Base-by-base conservation (phyloP, 768 basidiomycete genomes). In the Mycena venus region DNA sequence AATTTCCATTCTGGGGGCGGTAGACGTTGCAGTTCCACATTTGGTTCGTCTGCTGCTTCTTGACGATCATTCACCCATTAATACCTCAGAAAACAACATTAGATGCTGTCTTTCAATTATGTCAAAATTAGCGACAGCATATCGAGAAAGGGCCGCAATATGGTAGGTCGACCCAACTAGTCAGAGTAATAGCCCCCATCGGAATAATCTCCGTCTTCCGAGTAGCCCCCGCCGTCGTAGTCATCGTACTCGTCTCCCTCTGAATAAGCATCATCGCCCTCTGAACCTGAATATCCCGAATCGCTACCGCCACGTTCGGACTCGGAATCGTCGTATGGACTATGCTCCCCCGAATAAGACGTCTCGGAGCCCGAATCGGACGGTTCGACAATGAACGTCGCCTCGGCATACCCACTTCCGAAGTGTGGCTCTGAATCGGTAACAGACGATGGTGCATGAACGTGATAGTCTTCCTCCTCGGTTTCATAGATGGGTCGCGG, bases 291-390 rank as follows among this genome's bases (percentile, higher is more conserved):
- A 70, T 65, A 64, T 11, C 60, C 66, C 23, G 61, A 68, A 11
- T 51, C 21, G 58, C 56, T 42, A 55, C 25, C 59, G n/a, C 58
- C 32, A n/a, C 40, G 31, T 51, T 60, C 70, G 2, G 27, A 65
- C 17, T 49, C 70, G 9, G 53, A 72, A 34, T 51, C 66, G 21
- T 38, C 58, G 66, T 68, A 68, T 19, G 59, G 60, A 49, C 56
- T 51, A 42, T 59, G 56, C 12, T 40, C 63, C 60, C 59, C 60
- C 11, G 72, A 61, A 49, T 64, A 68, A 17, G 58, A 62, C 17
- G 59, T 49, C 49, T 68, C 72, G 32, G 72, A 73, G 11, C 72
- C 72, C 38, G 72, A 68, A 34, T 73, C 72, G 6, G 72, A 73
- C 8, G 72, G 72, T 53, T 73, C 66, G 12, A 73, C 23, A 19